Conservation (phyloP, 768 basidiomycete genomes). For the Crepidotus variabilis region DNA sequence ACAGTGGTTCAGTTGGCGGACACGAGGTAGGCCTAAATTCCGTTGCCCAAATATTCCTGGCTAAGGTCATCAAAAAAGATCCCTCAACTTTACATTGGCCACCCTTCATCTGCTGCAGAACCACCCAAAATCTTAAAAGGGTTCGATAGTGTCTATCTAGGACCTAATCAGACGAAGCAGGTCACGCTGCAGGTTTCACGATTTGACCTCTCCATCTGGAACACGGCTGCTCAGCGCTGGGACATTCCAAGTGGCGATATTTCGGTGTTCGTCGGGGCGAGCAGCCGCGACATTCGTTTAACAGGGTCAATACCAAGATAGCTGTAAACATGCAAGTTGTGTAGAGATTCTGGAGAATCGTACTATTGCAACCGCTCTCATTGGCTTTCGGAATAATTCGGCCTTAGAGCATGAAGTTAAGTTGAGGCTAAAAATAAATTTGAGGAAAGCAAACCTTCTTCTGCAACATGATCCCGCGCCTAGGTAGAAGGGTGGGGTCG, state of each 20-base stretch:
- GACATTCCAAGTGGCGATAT: slow-evolving; percentile 44
- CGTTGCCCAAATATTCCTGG: background rate
- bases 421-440: background rate
- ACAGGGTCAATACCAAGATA: slow-evolving; percentile 36
- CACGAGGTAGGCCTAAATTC: slow-evolving; percentile 40
- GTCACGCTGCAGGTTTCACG: slow-evolving; percentile 47
- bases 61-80: slow-evolving; percentile 27
- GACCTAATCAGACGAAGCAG: slow-evolving; percentile 38
- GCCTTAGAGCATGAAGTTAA: background rate
- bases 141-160: slow-evolving; percentile 47
- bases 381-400: background rate
- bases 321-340: slow-evolving; percentile 1
- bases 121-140: slow-evolving; percentile 53
- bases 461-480: slow-evolving; percentile 24
- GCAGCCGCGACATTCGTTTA: slow-evolving; percentile 45
- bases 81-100: slow-evolving; percentile 52
- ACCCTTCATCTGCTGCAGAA: slow-evolving; percentile 42
- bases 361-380: background rate
- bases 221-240: slow-evolving; percentile 53
- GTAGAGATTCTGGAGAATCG: too few relatives aligned
- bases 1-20: slow-evolving; percentile 51
- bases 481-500: slow-evolving; percentile 18
- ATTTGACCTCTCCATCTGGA: slow-evolving; percentile 53
- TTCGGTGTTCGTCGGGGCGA: slow-evolving; percentile 44
- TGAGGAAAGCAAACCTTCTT: background rate